phyloP scores from a whole-genome alignment of 2,329 filamentous ascomycete species.

The Colletotrichum acutatum region DNA sequence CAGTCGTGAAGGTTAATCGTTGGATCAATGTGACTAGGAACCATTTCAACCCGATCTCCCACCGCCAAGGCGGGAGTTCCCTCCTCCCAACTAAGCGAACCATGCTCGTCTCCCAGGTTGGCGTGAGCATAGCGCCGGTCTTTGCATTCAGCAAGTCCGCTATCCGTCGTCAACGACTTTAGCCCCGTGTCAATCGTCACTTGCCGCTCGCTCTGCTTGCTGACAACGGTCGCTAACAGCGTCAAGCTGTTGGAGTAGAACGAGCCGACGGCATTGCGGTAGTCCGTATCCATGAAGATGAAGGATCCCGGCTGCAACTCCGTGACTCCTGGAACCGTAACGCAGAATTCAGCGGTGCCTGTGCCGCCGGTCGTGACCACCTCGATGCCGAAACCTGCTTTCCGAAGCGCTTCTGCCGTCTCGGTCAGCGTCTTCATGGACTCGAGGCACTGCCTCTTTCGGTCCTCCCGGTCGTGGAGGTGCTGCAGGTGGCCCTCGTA shows the following conservation, averaged over 20 bases:
- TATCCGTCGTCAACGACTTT: constrained; percentile 61
- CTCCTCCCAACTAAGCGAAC: constrained; percentile 57
- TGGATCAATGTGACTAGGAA: constrained; percentile 65
- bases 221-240: constrained; percentile 59
- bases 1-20: constrained; percentile 63
- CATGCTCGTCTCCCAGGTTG: constrained; percentile 61
- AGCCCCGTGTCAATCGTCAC: constrained; percentile 62
- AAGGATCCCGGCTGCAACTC: constrained; percentile 66
- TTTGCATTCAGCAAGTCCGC: constrained; percentile 60
- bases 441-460: constrained; percentile 54
- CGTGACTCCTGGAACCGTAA: constrained; percentile 59
- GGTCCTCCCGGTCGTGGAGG: constrained; percentile 54
- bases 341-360: constrained; percentile 64
- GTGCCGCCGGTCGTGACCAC: constrained; percentile 65
- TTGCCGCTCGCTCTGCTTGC: constrained; percentile 53
- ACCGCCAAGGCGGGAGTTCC: constrained; percentile 49
- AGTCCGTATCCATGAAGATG: constrained; percentile 68
- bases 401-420: constrained; percentile 54
- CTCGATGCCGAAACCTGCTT: constrained; percentile 54
- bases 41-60: constrained; percentile 61
- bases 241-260: constrained; percentile 61
- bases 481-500: constrained; percentile 66
- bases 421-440: constrained; percentile 48
- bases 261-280: constrained; percentile 61
- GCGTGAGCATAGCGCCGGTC: constrained; percentile 54